Evolutionary conservation across 1,284 basidiomycete genomes (phyloP).

Genomic region (Earliella scabrosa): DNA sequence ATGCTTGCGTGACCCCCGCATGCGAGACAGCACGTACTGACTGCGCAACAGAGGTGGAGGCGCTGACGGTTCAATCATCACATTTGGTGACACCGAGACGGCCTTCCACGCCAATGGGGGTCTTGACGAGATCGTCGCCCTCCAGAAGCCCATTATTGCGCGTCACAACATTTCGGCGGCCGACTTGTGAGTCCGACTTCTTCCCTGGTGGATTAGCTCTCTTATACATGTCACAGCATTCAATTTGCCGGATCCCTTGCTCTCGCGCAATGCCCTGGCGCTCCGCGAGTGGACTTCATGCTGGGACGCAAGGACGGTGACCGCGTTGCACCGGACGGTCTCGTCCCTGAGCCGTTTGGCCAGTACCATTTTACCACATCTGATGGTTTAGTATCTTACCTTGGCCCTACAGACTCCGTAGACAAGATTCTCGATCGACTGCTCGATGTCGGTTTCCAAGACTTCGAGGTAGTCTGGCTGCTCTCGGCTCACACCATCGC

Average conservation of each 20-base stretch:
- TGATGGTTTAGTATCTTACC: not conserved
- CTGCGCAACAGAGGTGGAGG: constrained; percentile 21
- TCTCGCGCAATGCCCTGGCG: not conserved
- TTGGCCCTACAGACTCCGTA: not conserved
- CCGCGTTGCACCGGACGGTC: constrained; percentile 36
- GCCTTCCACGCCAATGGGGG: not conserved
- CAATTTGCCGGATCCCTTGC: not conserved
- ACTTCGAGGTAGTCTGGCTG: constrained; percentile 7
- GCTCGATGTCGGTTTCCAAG: constrained; percentile 6
- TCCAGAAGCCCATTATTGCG: constrained; percentile 1
- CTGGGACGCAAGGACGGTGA: constrained; percentile 3
- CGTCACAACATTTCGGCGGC: constrained; percentile 1
- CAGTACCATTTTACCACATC: not conserved
- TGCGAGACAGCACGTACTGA: not conserved
- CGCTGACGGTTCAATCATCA: constrained; percentile 23
- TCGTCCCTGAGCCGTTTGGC: constrained; percentile 43
- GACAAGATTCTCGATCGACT: constrained; percentile 3
- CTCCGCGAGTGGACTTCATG: not conserved
- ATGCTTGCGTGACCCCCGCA: not conserved
- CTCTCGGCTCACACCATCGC: constrained; percentile 4
- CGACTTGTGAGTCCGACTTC: not conserved
- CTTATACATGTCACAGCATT: not conserved
- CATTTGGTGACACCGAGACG: not conserved
- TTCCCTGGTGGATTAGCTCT: not conserved
- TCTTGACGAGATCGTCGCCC: not conserved